Percentiles rank a stretch among this genome's conserved stretches.
Evolutionary conservation across 2,329 filamentous ascomycete genomes (phyloP).

Genomic region (Apiospora saccharicola): DNA sequence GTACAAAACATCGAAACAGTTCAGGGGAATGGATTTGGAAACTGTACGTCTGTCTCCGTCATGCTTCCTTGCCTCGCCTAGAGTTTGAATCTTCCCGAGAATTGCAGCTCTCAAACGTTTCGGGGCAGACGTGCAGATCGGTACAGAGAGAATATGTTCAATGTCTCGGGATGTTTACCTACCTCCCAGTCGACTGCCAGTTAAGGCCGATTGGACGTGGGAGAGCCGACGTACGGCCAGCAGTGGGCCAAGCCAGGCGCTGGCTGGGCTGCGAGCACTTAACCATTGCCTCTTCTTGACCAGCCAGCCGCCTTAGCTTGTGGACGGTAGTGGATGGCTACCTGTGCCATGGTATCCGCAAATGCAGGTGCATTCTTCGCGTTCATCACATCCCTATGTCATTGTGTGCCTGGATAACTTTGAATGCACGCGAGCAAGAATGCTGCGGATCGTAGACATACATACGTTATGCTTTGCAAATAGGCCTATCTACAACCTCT

Average conservation of each 20-base stretch:
- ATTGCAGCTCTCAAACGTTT: slow-evolving; percentile 9
- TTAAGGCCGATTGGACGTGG: slow-evolving; percentile 6
- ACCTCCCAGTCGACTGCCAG: background rate
- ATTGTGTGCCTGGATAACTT: background rate
- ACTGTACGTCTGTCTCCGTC: background rate
- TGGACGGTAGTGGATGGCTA: background rate
- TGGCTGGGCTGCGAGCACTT: slow-evolving; percentile 16
- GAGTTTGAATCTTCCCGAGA: background rate
- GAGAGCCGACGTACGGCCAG: background rate
- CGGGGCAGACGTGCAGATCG: background rate
- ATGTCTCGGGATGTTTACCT: slow-evolving; percentile 15
- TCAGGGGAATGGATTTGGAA: slow-evolving; percentile 20
- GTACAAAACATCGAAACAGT: slow-evolving; percentile 16
- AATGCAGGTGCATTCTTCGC: background rate
- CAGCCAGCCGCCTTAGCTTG: background rate
- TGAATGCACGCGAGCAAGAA: background rate
- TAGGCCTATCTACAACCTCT: background rate
- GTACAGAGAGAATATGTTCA: background rate
- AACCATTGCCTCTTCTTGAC: background rate
- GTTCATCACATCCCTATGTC: background rate
- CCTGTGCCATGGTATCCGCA: background rate
- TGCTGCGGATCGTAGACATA: background rate
- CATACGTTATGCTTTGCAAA: background rate
- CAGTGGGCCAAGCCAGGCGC: background rate
- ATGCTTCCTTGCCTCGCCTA: slow-evolving; percentile 4